These are phyloP conservation scores for Lachancea sp. DNA, from an alignment of 805 yeast genomes.

Conservation along the genomic window DNA sequence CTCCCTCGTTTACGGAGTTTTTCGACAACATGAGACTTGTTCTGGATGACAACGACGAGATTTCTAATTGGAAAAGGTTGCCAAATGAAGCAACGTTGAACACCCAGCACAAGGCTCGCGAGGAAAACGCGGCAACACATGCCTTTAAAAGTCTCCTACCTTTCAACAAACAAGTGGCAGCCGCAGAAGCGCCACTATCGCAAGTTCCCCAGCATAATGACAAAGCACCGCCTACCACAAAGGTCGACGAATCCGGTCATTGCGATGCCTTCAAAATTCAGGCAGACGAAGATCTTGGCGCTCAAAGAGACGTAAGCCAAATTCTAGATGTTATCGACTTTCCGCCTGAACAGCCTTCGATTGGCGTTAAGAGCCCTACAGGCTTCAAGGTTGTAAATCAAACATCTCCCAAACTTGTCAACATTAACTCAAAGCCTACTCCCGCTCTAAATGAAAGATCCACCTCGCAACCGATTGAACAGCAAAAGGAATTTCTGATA, in stretches of 20 bases:
- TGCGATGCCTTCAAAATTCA: no score
- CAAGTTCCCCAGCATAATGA: no score
- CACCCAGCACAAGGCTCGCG: not conserved
- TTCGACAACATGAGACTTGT: slow-evolving; percentile 29
- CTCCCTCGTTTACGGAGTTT: slow-evolving; percentile 28
- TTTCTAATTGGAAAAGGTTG: slow-evolving; percentile 29
- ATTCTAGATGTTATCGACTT: not conserved
- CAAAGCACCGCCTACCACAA: no score
- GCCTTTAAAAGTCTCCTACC: slow-evolving; percentile 1
- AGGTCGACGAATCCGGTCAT: no score
- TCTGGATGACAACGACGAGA: slow-evolving; percentile 28
- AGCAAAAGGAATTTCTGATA: not conserved
- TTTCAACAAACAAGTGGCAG: not conserved
- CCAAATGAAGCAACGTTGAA: slow-evolving; percentile 19
- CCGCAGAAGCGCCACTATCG: not conserved
- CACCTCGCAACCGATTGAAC: not conserved
- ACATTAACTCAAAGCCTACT: not conserved
- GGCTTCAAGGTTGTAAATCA: slow-evolving; percentile 19
- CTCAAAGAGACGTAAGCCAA: not conserved
- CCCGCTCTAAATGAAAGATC: not conserved
- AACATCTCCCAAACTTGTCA: slow-evolving; percentile 20
- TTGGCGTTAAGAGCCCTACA: not conserved
- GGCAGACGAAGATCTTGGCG: no score
- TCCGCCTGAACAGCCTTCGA: not conserved
- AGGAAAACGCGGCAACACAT: not conserved